Conservation (phyloP, 164 flowering plant genomes). For the Houttuynia cordata region DNA sequence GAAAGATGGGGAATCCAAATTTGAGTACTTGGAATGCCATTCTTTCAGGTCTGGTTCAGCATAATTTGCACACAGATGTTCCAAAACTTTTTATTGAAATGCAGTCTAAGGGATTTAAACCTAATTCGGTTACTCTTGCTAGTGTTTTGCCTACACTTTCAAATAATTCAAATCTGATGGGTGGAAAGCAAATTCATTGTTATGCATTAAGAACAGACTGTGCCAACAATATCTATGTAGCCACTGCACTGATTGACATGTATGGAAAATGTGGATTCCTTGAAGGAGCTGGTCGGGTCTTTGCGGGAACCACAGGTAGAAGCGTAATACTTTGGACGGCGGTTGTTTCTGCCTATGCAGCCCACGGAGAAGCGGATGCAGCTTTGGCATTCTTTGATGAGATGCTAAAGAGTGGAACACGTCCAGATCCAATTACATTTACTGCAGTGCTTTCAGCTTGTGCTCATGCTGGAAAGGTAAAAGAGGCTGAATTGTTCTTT, state of each 20-base stretch:
- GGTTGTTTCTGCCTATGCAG: slow-evolving; percentile 62
- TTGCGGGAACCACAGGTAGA: slow-evolving; percentile 28
- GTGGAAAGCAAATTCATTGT: slow-evolving; percentile 55
- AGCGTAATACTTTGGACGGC: slow-evolving; percentile 78
- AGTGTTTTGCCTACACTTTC: slow-evolving; percentile 64
- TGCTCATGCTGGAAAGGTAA: slow-evolving; percentile 62
- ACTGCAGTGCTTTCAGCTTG: slow-evolving; percentile 70
- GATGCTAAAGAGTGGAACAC: slow-evolving; percentile 39
- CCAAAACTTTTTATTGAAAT: slow-evolving; percentile 36
- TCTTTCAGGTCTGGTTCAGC: slow-evolving; percentile 71
- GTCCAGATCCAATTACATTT: slow-evolving; percentile 66
- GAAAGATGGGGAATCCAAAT: slow-evolving; percentile 28
- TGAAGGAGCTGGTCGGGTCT: slow-evolving; percentile 37
- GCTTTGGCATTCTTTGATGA: slow-evolving; percentile 36
- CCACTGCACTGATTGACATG: slow-evolving; percentile 57
- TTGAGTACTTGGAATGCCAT: slow-evolving; percentile 72
- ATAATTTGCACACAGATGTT: slow-evolving; percentile 28
- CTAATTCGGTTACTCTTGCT: slow-evolving; percentile 57
- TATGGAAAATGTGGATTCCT: slow-evolving; percentile 71
- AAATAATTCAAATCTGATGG: slow-evolving; percentile 36
- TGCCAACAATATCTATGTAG: slow-evolving; percentile 43
- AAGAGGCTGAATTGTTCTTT: slow-evolving; percentile 48
- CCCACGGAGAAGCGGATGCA: slow-evolving; percentile 53
- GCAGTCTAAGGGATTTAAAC: slow-evolving; percentile 41
- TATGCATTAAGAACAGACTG: slow-evolving; percentile 44